phyloP scores from a whole-genome alignment of 257 asterid species.

The Cynanchum wilfordii region DNA sequence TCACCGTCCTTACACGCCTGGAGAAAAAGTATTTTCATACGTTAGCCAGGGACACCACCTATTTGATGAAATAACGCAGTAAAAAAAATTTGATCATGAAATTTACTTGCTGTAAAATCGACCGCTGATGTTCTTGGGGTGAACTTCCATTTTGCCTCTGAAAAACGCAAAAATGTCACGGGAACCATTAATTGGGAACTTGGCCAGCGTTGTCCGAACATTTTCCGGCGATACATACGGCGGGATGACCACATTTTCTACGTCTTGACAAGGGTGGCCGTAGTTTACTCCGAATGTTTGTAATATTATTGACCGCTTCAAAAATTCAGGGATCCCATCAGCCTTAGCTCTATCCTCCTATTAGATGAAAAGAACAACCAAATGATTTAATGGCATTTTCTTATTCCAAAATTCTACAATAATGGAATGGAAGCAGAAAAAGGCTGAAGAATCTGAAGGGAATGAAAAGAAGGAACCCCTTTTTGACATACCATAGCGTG shows the following conservation, averaged over 20 bases:
- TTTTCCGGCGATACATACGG: constrained; percentile 71
- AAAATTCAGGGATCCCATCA: constrained; percentile 66
- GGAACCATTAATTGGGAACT: constrained; percentile 35
- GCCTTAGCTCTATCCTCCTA: constrained; percentile 83
- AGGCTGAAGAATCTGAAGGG: background rate
- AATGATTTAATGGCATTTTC: background rate
- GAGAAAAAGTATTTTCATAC: background rate
- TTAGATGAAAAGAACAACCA: background rate
- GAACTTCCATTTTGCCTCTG: constrained; percentile 89
- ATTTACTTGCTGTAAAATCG: constrained; percentile 74
- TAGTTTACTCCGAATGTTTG: constrained; percentile 86
- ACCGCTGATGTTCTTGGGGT: constrained; percentile 88
- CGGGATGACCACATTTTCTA: constrained; percentile 73
- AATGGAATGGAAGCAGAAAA: background rate
- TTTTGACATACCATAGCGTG: constrained; percentile 63
- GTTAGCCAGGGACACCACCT: background rate
- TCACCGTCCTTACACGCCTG: constrained; percentile 68
- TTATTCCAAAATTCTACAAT: background rate
- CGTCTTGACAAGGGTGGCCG: constrained; percentile 81
- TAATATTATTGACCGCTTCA: constrained; percentile 56
- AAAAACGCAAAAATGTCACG: constrained; percentile 75
- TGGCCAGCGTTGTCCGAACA: constrained; percentile 42
- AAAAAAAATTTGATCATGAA: background rate
- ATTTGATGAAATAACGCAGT: background rate
- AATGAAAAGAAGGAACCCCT: background rate